These are phyloP conservation scores for Mimosa pudica DNA, from an alignment of 306 rosid genomes.

Conservation along the genomic window DNA sequence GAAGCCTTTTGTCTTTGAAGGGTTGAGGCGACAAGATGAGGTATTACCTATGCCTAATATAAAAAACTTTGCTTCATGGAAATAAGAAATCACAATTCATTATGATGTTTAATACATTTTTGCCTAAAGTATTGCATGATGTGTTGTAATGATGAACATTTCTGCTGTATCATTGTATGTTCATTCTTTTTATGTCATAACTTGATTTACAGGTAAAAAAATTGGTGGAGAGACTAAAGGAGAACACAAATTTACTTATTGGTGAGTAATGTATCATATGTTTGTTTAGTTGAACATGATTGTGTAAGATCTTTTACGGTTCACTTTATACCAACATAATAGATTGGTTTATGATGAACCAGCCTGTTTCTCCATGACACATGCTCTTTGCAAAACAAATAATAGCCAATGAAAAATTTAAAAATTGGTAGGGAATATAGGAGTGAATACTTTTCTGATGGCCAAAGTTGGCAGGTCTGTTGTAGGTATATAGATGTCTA, in stretches of 20 bases:
- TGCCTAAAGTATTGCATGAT: background rate
- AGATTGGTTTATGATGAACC: background rate
- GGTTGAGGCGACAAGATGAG: slow-evolving; percentile 85
- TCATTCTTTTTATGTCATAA: slow-evolving; percentile 23
- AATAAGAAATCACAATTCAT: slow-evolving; percentile 9
- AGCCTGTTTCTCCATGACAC: background rate
- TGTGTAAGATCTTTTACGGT: slow-evolving; percentile 5
- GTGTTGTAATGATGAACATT: background rate
- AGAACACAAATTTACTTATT: slow-evolving; percentile 65
- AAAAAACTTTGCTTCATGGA: slow-evolving; percentile 3
- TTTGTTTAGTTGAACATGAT: slow-evolving; percentile 21
- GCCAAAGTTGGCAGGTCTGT: background rate
- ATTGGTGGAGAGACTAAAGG: slow-evolving; percentile 69
- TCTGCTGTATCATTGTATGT: slow-evolving; percentile 2
- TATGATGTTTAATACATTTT: background rate
- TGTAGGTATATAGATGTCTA: background rate
- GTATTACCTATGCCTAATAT: slow-evolving; percentile 42
- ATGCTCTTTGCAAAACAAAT: background rate
- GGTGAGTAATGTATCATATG: slow-evolving; percentile 60
- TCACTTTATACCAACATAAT: slow-evolving; percentile 8
- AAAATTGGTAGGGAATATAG: background rate
- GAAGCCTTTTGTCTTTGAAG: slow-evolving; percentile 96
- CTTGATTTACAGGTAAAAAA: slow-evolving; percentile 59
- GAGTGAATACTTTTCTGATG: background rate
- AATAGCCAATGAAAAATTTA: background rate